Base-by-base conservation (phyloP, 805 yeast genomes). In the Zygoascus ofunaensis region DNA sequence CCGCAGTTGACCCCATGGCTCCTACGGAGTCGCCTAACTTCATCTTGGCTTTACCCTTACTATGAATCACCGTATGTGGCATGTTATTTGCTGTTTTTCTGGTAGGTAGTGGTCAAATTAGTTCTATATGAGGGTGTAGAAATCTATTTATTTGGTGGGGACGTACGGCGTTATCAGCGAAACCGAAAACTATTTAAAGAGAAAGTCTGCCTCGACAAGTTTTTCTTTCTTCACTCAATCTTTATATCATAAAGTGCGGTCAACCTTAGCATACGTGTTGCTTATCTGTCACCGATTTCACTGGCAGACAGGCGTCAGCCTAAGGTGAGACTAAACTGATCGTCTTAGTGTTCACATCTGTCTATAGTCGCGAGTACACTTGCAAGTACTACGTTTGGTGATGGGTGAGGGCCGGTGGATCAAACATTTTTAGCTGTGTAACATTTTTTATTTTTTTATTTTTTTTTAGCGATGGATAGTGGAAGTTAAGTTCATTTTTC, bases 231-330 rank as follows among this genome's bases (percentile, higher is more conserved):
- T 39, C 38, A 39, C 34, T 34, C 32, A 34, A 41, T 41, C 36
- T 28, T 37, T 37, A 17, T 37, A 24, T 23, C 24, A 22, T 37
- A 24, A 34, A 44, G 63, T 75, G 84, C 80, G 84, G 84, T 26
- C 81, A 76, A 76, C 74, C 84, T 80, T 74, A 76, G 79, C 76
- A 73, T 58, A 80, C 85, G 85, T 79, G 85, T 79, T 79, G 83
- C 82, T 75, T 76, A 64, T 56, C 66, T 62, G 62, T 59, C 55
- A 52, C 44, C 36, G 42, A 37, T 39, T 42, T 46, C 62, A 63
- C 65, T 64, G 66, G 56, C 60, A 61, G 55, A 62, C 61, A 73
- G 71, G 82, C 77, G 83, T 78, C 84, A 72, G 82, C 77, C 76
- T 73, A 69, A 70, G 82, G 83, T 70, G 79, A 78, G 82, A 78